These are phyloP conservation scores for Rubroboletus satanas DNA, from an alignment of 768 basidiomycete species.

Conservation along the genomic window DNA sequence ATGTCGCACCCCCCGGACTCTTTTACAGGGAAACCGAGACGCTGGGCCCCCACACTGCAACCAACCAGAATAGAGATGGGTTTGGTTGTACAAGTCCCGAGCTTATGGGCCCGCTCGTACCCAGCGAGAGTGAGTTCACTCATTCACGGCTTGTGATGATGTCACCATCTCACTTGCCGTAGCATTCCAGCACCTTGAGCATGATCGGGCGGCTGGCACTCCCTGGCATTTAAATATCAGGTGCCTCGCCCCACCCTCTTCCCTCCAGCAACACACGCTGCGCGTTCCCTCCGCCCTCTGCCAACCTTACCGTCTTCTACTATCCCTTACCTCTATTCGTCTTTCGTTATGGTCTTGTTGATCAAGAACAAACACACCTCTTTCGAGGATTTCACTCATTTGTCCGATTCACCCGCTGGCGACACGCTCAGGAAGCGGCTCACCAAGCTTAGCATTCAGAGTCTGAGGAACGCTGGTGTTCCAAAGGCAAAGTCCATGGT, in stretches of 20 bases:
- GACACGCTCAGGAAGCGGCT: background rate
- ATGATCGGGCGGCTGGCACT: background rate
- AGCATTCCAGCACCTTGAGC: background rate
- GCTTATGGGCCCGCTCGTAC: background rate
- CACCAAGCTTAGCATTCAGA: background rate
- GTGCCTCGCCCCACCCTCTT: background rate
- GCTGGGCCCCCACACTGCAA: too few species aligned
- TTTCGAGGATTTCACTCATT: slow-evolving; percentile 8
- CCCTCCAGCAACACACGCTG: background rate
- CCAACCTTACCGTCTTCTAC: background rate
- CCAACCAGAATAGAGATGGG: background rate
- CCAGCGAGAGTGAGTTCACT: background rate
- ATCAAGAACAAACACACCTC: slow-evolving; percentile 16
- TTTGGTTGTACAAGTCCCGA: background rate
- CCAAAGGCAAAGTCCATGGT: slow-evolving; percentile 11
- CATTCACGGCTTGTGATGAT: background rate
- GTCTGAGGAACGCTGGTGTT: slow-evolving; percentile 4
- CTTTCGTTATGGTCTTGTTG: slow-evolving; percentile 14
- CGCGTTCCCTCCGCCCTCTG: background rate
- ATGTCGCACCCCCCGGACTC: too few species aligned
- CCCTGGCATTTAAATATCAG: background rate
- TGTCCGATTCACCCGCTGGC: slow-evolving; percentile 5
- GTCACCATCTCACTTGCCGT: background rate
- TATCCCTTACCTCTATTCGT: background rate
- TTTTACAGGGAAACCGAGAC: background rate